These are phyloP conservation scores for Kodamaea hsintzibuensis DNA, from an alignment of 805 yeast species.

Conservation along the genomic window DNA sequence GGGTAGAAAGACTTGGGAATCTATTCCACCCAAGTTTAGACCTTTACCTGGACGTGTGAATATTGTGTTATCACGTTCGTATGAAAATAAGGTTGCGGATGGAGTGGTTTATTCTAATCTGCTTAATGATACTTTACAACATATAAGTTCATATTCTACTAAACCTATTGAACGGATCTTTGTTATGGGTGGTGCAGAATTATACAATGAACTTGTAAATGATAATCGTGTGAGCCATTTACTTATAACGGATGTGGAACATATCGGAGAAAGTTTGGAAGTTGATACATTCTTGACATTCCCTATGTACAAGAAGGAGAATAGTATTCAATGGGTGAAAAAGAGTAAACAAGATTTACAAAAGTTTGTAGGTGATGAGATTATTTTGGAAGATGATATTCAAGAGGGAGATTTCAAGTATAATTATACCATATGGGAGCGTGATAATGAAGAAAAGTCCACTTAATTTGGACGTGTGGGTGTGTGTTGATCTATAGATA, in stretches of 20 bases:
- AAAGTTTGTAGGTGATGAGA: constrained; percentile 36
- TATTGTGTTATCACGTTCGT: constrained; percentile 65
- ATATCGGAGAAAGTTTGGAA: constrained; percentile 31
- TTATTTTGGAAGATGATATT: constrained; percentile 34
- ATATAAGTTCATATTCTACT: constrained; percentile 36
- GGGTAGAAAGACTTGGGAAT: constrained; percentile 97
- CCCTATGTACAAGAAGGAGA: constrained; percentile 16
- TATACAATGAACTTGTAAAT: constrained; percentile 60
- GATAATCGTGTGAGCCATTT: constrained; percentile 51
- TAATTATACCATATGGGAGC: constrained; percentile 60
- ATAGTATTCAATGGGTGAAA: constrained; percentile 38
- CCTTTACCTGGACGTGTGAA: constrained; percentile 79
- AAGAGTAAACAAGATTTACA: constrained; percentile 35
- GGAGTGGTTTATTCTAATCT: constrained; percentile 31
- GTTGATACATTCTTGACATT: constrained; percentile 73
- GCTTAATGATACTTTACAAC: constrained; percentile 28
- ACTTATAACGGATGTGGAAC: constrained; percentile 66
- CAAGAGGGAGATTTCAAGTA: constrained; percentile 46
- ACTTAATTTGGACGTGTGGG: no score
- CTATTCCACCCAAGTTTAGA: constrained; percentile 80
- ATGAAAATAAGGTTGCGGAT: constrained; percentile 17
- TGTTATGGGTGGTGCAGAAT: constrained; percentile 91
- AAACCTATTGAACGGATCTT: constrained; percentile 57
- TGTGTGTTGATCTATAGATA: no score
- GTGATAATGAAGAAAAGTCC: no score